phyloP scores from a whole-genome alignment of 805 yeast species.

The Saccharomycopsis synnaedendra region DNA sequence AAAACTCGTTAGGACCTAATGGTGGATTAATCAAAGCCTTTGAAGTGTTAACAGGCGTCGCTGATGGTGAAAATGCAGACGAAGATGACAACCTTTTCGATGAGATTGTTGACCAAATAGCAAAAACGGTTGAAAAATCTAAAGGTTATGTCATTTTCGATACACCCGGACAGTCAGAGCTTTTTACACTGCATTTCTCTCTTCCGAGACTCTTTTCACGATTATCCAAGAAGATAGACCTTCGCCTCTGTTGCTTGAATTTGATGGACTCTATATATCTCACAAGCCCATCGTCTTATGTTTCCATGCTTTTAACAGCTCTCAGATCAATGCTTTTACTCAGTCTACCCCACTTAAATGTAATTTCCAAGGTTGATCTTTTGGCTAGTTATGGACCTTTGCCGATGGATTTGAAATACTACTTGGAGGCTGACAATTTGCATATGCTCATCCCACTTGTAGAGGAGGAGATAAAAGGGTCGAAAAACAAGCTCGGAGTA shows the following conservation, averaged over 20 bases:
- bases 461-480: slow-evolving; percentile 40
- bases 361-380: slow-evolving; percentile 82
- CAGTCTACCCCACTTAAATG: slow-evolving; percentile 88
- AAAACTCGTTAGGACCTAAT: slow-evolving; percentile 46
- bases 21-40: slow-evolving; percentile 89
- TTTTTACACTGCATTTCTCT: slow-evolving; percentile 82
- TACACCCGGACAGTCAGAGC: slow-evolving; percentile 94
- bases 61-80: neutral
- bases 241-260: slow-evolving; percentile 76
- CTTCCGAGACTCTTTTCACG: slow-evolving; percentile 54
- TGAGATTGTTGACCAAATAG: slow-evolving; percentile 44
- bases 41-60: slow-evolving; percentile 33
- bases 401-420: slow-evolving; percentile 74
- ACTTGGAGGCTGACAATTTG: slow-evolving; percentile 87
- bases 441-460: slow-evolving; percentile 54
- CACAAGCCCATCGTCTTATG: slow-evolving; percentile 80
- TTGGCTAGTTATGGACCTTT: slow-evolving; percentile 66
- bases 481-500: slow-evolving; percentile 18
- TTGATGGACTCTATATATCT: slow-evolving; percentile 74
- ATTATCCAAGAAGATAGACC: slow-evolving; percentile 51
- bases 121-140: slow-evolving; percentile 42
- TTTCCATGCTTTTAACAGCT: slow-evolving; percentile 69
- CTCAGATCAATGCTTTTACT: slow-evolving; percentile 87
- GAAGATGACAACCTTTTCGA: slow-evolving; percentile 41
- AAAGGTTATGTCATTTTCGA: slow-evolving; percentile 67